phyloP scores from a whole-genome alignment of 495 filamentous ascomycete genomes.

The Penicillium chermesinum region DNA sequence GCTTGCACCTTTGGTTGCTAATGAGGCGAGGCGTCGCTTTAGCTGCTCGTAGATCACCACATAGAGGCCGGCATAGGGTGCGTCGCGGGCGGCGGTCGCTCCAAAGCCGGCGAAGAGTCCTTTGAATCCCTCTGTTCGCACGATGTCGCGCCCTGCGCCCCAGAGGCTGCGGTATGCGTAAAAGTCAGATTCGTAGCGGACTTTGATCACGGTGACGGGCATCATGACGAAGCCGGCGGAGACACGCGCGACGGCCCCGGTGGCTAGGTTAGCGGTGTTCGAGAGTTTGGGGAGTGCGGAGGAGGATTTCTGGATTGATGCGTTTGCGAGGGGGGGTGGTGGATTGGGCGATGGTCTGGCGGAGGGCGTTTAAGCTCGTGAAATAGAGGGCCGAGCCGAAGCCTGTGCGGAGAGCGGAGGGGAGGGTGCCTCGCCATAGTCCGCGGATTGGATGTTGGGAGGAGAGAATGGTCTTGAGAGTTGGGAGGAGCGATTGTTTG shows the following conservation, averaged over 20 bases:
- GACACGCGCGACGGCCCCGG: slow-evolving; percentile 77
- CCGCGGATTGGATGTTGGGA: slow-evolving; percentile 58
- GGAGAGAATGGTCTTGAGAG: slow-evolving; percentile 62
- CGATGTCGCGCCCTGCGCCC: slow-evolving; percentile 68
- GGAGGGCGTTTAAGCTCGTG: slow-evolving; percentile 76
- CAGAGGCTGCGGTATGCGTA: slow-evolving; percentile 80
- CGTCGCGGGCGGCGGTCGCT: slow-evolving; percentile 88
- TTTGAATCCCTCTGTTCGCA: slow-evolving; percentile 63
- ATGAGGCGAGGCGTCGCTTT: slow-evolving; percentile 59
- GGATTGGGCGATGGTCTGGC: slow-evolving; percentile 57
- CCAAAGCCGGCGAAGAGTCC: slow-evolving; percentile 94
- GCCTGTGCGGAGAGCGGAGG: slow-evolving; percentile 86
- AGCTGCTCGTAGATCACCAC: slow-evolving; percentile 90
- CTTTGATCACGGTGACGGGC: slow-evolving; percentile 95
- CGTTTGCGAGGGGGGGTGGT: slow-evolving; percentile 20
- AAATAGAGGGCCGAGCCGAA: slow-evolving; percentile 94
- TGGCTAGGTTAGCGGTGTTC: slow-evolving; percentile 76
- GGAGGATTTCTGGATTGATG: slow-evolving; percentile 42
- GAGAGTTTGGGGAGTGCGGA: slow-evolving; percentile 80
- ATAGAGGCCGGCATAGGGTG: slow-evolving; percentile 92
- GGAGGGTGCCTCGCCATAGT: slow-evolving; percentile 94
- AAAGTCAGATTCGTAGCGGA: slow-evolving; percentile 82
- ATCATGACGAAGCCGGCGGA: slow-evolving; percentile 87
- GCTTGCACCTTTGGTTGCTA: slow-evolving; percentile 9
- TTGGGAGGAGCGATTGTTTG: slow-evolving; percentile 59